Percentiles rank a stretch among this genome's conserved stretches.
Conservation (phyloP, 2,329 filamentous ascomycete species). For the Sarocladium strictum region DNA sequence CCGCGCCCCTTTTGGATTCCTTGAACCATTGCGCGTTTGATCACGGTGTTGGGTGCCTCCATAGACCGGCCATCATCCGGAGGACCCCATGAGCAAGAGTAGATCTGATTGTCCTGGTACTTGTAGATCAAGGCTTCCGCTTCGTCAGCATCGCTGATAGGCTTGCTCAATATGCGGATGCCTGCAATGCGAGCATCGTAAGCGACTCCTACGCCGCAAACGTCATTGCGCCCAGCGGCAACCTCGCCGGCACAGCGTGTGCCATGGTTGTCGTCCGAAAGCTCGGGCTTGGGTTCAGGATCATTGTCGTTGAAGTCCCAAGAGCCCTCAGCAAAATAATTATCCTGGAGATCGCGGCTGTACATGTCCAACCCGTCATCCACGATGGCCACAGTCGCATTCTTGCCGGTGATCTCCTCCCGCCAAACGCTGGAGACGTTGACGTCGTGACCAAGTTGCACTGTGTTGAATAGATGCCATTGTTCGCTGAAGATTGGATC, state of each 20-base stretch:
- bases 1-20: constrained; percentile 81
- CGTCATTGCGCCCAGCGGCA: constrained; percentile 82
- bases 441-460: constrained; percentile 80
- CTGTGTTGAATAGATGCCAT: constrained; percentile 88
- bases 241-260: constrained; percentile 95
- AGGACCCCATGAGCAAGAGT: constrained; percentile 98
- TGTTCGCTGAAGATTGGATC: constrained; percentile 93
- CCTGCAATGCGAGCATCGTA: constrained; percentile 88
- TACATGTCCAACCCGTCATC: constrained; percentile 96
- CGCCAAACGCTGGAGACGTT: constrained; percentile 95
- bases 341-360: constrained; percentile 84
- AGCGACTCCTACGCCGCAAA: constrained; percentile 92
- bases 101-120: constrained; percentile 88
- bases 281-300: constrained; percentile 71
- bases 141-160: constrained; percentile 89
- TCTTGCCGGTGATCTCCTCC: constrained; percentile 83
- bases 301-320: constrained; percentile 92
- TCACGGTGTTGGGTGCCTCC: constrained; percentile 87
- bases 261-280: constrained; percentile 83
- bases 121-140: constrained; percentile 89
- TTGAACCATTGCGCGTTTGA: constrained; percentile 84
- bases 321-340: constrained; percentile 89
- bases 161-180: constrained; percentile 84
- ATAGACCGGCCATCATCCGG: constrained; percentile 90
- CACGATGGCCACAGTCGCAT: constrained; percentile 85